Evolutionary conservation across 345 rosid genomes (phyloP).

Genomic region (Eucalyptus victrix): DNA sequence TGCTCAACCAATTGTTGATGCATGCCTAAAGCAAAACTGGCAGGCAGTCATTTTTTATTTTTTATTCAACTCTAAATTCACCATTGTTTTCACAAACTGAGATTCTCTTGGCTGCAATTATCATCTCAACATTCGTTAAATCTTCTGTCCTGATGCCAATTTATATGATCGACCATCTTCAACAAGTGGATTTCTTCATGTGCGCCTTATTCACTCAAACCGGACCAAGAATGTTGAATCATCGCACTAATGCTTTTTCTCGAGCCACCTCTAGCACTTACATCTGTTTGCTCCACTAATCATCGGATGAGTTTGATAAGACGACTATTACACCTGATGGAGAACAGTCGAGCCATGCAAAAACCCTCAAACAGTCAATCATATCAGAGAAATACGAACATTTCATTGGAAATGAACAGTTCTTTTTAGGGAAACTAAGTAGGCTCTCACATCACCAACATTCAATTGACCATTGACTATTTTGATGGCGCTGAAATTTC

Average conservation of each 20-base stretch:
- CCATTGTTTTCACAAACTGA: not conserved
- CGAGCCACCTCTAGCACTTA: not conserved
- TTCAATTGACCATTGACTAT: not conserved
- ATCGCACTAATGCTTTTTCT: not conserved
- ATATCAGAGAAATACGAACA: not conserved
- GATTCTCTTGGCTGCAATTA: not conserved
- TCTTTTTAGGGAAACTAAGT: not conserved
- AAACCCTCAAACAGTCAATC: not conserved
- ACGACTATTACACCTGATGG: not conserved
- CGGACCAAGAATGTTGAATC: not conserved
- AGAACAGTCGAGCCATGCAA: not conserved
- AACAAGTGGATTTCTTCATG: not conserved
- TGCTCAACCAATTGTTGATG: not conserved
- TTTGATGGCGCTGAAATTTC: not conserved
- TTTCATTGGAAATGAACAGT: not conserved
- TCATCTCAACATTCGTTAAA: not conserved
- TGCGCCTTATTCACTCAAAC: not conserved
- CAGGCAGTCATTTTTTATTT: not conserved
- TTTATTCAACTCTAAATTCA: not conserved
- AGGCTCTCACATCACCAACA: not conserved
- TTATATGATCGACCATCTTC: not conserved
- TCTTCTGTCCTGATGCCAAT: not conserved
- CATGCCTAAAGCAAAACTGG: not conserved
- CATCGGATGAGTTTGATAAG: not conserved
- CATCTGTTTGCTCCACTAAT: not conserved